These are phyloP conservation scores for Xylariaceae sp. DNA, from an alignment of 2,329 filamentous ascomycete genomes.

Conservation along the genomic window DNA sequence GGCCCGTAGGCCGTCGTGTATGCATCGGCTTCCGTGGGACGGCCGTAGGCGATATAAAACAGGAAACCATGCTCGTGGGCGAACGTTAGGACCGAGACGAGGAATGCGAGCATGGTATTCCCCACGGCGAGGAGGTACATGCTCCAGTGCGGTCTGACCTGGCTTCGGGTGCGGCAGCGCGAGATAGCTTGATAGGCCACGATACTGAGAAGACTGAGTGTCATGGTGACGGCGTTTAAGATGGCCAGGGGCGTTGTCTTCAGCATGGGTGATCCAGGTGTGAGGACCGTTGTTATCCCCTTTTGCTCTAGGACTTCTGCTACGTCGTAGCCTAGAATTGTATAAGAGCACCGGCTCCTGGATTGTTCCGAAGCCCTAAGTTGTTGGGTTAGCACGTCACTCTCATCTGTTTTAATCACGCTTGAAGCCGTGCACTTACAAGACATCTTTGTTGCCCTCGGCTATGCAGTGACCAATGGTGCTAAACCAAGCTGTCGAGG, in stretches of 20 bases:
- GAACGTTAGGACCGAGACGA: conserved; percentile 10
- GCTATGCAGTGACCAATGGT: conserved; percentile 14
- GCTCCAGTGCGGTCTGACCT: not conserved
- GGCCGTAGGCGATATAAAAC: not conserved
- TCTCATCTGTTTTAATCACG: not conserved
- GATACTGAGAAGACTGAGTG: conserved; percentile 7
- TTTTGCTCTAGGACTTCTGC: not conserved
- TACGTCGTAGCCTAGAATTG: conserved; percentile 7
- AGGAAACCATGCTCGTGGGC: conserved; percentile 7
- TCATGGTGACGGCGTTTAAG: conserved; percentile 6
- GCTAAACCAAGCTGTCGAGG: conserved; percentile 16
- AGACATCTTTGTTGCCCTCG: not conserved
- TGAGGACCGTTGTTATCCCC: not conserved
- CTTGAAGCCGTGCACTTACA: conserved; percentile 7
- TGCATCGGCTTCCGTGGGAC: not conserved
- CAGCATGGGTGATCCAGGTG: not conserved
- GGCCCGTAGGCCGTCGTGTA: conserved; percentile 8
- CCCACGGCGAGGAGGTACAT: conserved; percentile 8
- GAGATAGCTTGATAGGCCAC: conserved; percentile 9
- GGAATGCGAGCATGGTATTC: conserved; percentile 2
- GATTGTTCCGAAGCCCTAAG: not conserved
- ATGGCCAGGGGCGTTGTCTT: conserved; percentile 6
- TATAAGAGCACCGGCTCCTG: not conserved
- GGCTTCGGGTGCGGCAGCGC: not conserved
- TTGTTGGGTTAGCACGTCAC: not conserved